Base-by-base conservation (phyloP, 192 early-diverging fungal genomes). In the Thoreauomyces humboldtii region DNA sequence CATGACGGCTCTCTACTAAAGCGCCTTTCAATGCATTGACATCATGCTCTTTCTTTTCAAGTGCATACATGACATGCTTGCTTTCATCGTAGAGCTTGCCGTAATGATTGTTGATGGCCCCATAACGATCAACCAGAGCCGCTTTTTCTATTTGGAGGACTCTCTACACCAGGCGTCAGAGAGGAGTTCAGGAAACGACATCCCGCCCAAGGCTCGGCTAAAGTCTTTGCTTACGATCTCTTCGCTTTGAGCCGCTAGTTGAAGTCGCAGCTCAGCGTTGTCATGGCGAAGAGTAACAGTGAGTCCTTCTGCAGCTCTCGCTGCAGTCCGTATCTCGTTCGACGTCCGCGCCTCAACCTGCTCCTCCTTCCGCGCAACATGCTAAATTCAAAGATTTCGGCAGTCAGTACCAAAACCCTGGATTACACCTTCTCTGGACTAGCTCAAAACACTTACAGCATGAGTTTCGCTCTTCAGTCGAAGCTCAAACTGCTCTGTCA, bases 41-140 rank as follows among this genome's bases (percentile, higher is more conserved):
- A 61, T 82, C 81, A 47, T 82, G 81, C 52, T 81, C 80, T 44
- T 73, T 77, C 31, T 76, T 44, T 43, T 82, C 66, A n/a, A 72
- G 59, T 31, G 44, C 60, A 53, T 76, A 58, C 43, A 76, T 64
- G 48, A 72, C 33, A 37, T 76, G 61, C 42, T 78, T 60, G 43
- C 61, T 43, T 29, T 71, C 69, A 56, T 64, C 29, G 45, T 78
- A 73, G 6, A 82, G 65, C 3, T 33, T 61, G 33, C 42, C 50
- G 57, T 80, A 82, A 37, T 77, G 73, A n/a, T 25, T 15, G 42
- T 72, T 73, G 31, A 79, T 37, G 15, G 74, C 63, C 19, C 59
- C 33, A 58, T 65, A 71, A 15, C 53, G 25, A 15, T 59, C 52
- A 15, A 58, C 14, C 9, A 73, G 22, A 35, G 54, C n/a, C n/a